phyloP scores from a whole-genome alignment of 768 basidiomycete species.

The Kwoniella sp. region DNA sequence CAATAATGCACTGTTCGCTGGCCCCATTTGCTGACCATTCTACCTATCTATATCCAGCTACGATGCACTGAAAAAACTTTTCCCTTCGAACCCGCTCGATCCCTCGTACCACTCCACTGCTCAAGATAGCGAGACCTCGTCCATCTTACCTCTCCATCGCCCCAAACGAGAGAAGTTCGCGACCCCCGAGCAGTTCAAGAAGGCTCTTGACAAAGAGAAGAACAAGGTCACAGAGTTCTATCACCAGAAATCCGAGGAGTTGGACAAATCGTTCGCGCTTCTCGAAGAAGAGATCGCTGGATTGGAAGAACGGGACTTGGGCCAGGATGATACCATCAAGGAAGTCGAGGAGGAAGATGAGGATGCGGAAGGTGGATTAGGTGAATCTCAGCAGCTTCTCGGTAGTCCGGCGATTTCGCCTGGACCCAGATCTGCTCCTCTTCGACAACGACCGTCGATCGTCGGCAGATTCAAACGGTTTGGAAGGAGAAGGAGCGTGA shows the following conservation, averaged over 20 bases:
- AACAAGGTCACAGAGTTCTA: slow-evolving; percentile 81
- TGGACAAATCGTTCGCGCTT: slow-evolving; percentile 56
- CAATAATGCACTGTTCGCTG: neutral
- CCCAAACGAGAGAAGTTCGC: slow-evolving; percentile 33
- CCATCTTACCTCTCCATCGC: slow-evolving; percentile 46
- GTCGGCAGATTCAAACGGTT: slow-evolving; percentile 24
- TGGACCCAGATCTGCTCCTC: neutral
- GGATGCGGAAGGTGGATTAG: slow-evolving; percentile 14
- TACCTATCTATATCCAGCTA: slow-evolving; percentile 39
- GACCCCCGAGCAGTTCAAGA: slow-evolving; percentile 63
- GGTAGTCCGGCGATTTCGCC: slow-evolving; percentile 9
- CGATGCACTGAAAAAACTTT: slow-evolving; percentile 57
- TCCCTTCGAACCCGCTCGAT: slow-evolving; percentile 54
- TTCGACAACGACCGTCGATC: slow-evolving; percentile 8
- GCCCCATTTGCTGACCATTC: neutral
- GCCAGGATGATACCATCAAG: slow-evolving; percentile 46
- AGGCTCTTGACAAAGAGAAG: slow-evolving; percentile 78
- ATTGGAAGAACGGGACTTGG: slow-evolving; percentile 53
- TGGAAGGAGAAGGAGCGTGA: slow-evolving; percentile 26
- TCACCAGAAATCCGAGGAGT: slow-evolving; percentile 70
- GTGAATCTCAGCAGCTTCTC: slow-evolving; percentile 22
- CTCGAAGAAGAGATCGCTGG: slow-evolving; percentile 55
- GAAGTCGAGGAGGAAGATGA: slow-evolving; percentile 53
- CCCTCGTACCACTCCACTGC: slow-evolving; percentile 49
- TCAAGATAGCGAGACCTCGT: slow-evolving; percentile 49